Base-by-base conservation (phyloP, 1,139 yeast genomes). In the Geotrichum armillariae region DNA sequence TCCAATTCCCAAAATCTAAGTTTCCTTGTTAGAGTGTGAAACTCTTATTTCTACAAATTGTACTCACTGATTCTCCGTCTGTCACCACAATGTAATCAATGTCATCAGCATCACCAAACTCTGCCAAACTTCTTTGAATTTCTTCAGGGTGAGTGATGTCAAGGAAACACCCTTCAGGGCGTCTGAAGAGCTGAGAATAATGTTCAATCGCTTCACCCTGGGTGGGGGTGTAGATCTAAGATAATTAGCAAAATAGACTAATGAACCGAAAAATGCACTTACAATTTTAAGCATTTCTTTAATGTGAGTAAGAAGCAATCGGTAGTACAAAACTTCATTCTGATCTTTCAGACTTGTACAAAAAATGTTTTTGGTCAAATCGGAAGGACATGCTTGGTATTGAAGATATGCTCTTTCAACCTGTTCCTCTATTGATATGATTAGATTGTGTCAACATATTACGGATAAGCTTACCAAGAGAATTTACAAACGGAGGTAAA, bases 201-300 rank as follows among this genome's bases (percentile, higher is more conserved):
- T 86, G 82, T 44, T 94, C 94, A 66, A 91, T 93, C 44, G 97
- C 97, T 63, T 91, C 99, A 58, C 98, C 97, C 71, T 90, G 96
- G 23, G 99, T 91, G 46, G 99, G 99, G 2, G 99, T 91, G 69
- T 91, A 91, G 55, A 93, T 88, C 56, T 53, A 32, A 2, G 17
- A n/a, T n/a, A n/a, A n/a, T n/a, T n/a, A n/a, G 16, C 17, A n/a
- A 2, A 34, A 20, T 22, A 14, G 37, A 33, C 11, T 5, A 23
- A 6, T 12, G 20, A 8, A n/a, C 22, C 18, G 4, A 20, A 18
- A 4, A 22, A 36, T 18, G 9, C n/a, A 20, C 54, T 25, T 44
- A 52, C 52, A 65, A 91, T 87, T 43, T 95, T 93, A 57, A 93
- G 82, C 77, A 91, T 79, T 69, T 93, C 97, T 67, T 91, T 78